phyloP scores from a whole-genome alignment of 495 filamentous ascomycete genomes.

The Hypoxylon lienhwacheense region DNA sequence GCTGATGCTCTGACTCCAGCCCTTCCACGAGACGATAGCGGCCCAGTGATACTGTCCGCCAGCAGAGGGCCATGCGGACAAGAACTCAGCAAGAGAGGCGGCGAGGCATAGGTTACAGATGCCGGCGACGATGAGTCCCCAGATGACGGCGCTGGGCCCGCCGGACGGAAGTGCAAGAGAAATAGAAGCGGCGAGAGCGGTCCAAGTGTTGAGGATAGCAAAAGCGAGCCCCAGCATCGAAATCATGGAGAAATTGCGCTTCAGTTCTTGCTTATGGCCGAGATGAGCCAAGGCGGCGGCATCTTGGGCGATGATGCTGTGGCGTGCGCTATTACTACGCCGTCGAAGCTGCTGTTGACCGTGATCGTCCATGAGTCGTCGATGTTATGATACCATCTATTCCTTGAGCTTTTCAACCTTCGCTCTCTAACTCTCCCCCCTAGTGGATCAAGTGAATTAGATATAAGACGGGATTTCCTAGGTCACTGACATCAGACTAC shows the following conservation, averaged over 20 bases:
- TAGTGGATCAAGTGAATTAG: not conserved
- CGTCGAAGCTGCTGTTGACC: constrained; percentile 3
- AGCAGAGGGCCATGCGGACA: constrained; percentile 70
- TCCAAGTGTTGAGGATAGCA: constrained; percentile 64
- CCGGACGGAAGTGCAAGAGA: constrained; percentile 56
- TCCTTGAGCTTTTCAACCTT: too few relatives aligned
- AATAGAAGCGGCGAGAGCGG: constrained; percentile 56
- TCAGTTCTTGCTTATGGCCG: constrained; percentile 63
- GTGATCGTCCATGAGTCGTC: constrained; percentile 9
- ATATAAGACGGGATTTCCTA: too few relatives aligned
- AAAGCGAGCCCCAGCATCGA: constrained; percentile 63
- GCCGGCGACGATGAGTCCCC: constrained; percentile 69
- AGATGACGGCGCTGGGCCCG: constrained; percentile 57
- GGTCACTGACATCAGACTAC: too few relatives aligned
- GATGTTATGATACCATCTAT: not conserved
- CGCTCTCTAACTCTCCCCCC: too few relatives aligned
- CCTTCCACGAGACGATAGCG: constrained; percentile 61
- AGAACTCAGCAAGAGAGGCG: constrained; percentile 70
- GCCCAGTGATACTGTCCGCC: constrained; percentile 79
- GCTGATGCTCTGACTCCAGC: constrained; percentile 63
- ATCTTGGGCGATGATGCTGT: constrained; percentile 40
- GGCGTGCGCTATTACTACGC: constrained; percentile 12
- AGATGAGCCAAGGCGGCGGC: constrained; percentile 57
- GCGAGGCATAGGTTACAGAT: constrained; percentile 73
- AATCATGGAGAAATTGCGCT: constrained; percentile 60